Evolutionary conservation across 257 asterid genomes (phyloP), one percentile per base, ranked within the genome.

Genomic region (Echites panduratus): DNA sequence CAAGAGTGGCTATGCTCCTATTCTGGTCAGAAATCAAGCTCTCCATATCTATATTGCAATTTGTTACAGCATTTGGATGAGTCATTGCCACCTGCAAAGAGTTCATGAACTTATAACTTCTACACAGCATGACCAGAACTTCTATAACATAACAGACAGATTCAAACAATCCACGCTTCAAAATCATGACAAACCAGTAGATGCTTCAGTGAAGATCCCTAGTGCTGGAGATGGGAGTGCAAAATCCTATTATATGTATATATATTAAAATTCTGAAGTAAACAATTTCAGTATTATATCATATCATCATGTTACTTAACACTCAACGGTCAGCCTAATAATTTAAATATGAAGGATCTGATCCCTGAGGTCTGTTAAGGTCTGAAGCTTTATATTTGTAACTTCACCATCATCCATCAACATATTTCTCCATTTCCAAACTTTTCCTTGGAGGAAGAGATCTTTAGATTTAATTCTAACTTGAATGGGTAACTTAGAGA

Each of bases 11-110:
- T 76, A 91, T 91, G 81, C 97, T 91, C 85, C 97, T 86, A 72
- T 93, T 93, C 83, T 89, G 97, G 77, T 93, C 98, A 49, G 97
- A 87, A 80, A 93, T 90, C 95, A 93, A 82, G 83, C 96, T 90
- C 82, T 93, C 98, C 97, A 93, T 93, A 82, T 93, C 98, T 61
- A 93, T 89, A 68, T 93, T 93, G 79, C 98, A 93, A 79, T 87
- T 89, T n/a, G 97, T 85, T 76, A 93, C 98, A 83, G 95, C 96
- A 89, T 82, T 80, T 50, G 98, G 97, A 85, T 89, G 97, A 70
- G 95, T 87, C 98, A 93, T 89, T 58, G 98, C 95, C 73, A 93
- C 98, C 98, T 93, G 93, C 82, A 79, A 59, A 71, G 26, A 77
- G 58, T 50, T 56, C 32, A 58, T 50, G 59, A 19, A 48, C 44